Conservation (phyloP, 2,329 filamentous ascomycete species). For the Trichoderma asperellum region DNA sequence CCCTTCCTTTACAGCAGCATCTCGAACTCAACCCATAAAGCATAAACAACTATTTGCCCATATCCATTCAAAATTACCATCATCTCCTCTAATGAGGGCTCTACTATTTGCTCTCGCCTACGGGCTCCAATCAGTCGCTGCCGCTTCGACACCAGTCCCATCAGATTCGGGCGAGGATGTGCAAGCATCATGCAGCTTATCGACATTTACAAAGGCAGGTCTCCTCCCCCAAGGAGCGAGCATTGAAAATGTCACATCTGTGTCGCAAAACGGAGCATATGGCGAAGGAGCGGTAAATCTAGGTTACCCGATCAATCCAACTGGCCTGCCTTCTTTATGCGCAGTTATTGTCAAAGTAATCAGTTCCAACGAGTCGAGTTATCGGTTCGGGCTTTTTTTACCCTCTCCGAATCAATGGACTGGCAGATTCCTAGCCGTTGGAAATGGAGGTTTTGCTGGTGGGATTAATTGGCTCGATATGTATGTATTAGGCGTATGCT, state of each 20-base stretch:
- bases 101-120: neutral
- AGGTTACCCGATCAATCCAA: neutral
- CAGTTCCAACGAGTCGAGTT: neutral
- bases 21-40: neutral
- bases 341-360: neutral
- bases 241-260: neutral
- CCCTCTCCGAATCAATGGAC: neutral
- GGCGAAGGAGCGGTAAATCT: neutral
- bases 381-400: neutral
- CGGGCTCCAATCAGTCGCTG: neutral
- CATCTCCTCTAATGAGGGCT: neutral
- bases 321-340: neutral
- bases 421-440: neutral
- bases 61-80: neutral
- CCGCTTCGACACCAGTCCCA: neutral
- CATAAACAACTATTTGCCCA: neutral
- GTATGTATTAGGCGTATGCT: neutral
- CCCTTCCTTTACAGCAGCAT: neutral
- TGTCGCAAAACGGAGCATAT: neutral
- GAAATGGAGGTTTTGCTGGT: neutral
- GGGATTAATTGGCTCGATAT: neutral
- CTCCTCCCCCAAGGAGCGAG: neutral
- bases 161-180: neutral
- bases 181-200: neutral
- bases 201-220: neutral